A percentile compares a stretch with the other conserved stretches of the same genome.
phyloP scores from a whole-genome alignment of 169 alveolate genomes.

The Amoebophrya sp. region DNA sequence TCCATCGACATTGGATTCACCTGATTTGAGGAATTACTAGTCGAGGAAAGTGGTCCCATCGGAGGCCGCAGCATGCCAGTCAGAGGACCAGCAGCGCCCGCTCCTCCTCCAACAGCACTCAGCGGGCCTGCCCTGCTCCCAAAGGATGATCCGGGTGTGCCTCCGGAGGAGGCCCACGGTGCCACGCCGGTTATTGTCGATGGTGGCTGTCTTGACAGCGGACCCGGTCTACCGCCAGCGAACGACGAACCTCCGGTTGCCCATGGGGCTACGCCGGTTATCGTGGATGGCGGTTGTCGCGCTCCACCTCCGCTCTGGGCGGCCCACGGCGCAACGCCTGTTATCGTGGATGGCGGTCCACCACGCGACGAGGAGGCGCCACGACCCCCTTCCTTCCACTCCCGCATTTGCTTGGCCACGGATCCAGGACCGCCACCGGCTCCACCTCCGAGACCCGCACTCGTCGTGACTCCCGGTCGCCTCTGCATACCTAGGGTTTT shows the following conservation, averaged over 20 bases:
- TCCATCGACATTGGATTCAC: background rate
- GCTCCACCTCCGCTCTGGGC: background rate
- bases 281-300: background rate
- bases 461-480: too few species aligned
- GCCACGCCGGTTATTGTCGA: background rate
- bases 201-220: background rate
- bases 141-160: background rate
- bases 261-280: background rate
- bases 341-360: background rate
- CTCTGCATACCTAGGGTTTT: too few species aligned
- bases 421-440: background rate
- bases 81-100: background rate
- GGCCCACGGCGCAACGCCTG: constrained; percentile 24
- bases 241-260: too few species aligned
- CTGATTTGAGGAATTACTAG: too few species aligned
- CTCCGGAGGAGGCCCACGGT: background rate
- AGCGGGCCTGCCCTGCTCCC: background rate
- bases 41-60: too few species aligned
- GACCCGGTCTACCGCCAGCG: background rate
- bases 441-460: too few species aligned
- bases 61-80: too few species aligned
- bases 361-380: too few species aligned
- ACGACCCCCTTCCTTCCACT: background rate
- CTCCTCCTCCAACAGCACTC: constrained; percentile 16
- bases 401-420: constrained; percentile 1